Evolutionary conservation across 352 stramenopile species (phyloP), one percentile per base, ranked within the genome.

Genomic region (Peronosclerospora sorghi): DNA sequence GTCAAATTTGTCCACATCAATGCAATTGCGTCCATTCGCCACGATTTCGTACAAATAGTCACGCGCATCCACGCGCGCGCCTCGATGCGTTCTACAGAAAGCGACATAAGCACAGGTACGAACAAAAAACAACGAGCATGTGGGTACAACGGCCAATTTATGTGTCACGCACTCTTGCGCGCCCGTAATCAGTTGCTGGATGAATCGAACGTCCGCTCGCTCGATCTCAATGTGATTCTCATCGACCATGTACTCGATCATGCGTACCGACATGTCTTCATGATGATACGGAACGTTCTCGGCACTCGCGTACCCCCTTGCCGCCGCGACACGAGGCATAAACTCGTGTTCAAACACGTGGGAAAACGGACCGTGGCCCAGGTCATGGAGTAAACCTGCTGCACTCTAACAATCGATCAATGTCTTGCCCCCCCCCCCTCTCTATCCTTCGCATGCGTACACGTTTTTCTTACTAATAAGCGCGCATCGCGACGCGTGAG

Each of bases 281-380:
- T 95, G 83, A 37, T 70, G 59, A 56, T 89, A 95, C 9, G 34
- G 37, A 13, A 47, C 23, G 27, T 43, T 21, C 18, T 56, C 35
- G 10, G 45, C 20, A 41, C 47, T 49, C 24, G 54, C 43, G 32
- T 68, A 68, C 2, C 59, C 59, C 7, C 46, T 35, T 5, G 51
- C 52, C 28, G 68, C 54, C 10, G 57, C 46, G 17, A 83, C 67
- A n/a, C 54, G 59, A 14, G 64, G 67, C 59, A 96, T 87, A 50
- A 96, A 95, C 40, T 86, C 66, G 35, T 78, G 68, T 59, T 98
- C 95, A 59, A 96, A 99, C 4, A 97, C 67, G 58, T 99, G 95
- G 15, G 75, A 96, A 60, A 95, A 98, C 1, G 94, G 91, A 1
- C 95, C 95, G 57, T 99, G 95, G 2, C 95, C 88, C 19, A 95